These are phyloP conservation scores for Eucalyptus camaldulensis DNA, from an alignment of 345 rosid genomes.

Conservation along the genomic window DNA sequence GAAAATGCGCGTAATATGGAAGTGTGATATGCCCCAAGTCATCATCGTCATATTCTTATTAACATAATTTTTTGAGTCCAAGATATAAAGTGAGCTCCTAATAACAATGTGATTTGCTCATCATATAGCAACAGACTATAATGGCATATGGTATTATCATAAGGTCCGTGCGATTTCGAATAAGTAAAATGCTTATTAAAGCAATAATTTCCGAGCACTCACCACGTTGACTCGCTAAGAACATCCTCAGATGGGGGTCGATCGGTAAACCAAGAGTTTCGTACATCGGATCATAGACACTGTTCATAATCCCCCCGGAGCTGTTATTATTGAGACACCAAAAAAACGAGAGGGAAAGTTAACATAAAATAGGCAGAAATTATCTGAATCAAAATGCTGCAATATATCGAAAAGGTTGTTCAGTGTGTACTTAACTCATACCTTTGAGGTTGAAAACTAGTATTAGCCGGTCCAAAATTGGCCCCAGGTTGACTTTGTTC, in stretches of 20 bases:
- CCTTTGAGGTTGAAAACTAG: not conserved
- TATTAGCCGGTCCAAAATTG: not conserved
- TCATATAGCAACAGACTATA: not conserved
- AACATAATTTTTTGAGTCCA: not conserved
- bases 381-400: not conserved
- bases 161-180: not conserved
- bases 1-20: not conserved
- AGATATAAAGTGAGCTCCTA: not conserved
- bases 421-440: not conserved
- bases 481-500: not conserved
- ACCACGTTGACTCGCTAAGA: not conserved
- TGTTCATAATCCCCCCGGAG: not conserved
- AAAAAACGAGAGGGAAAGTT: not conserved
- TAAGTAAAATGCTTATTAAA: not conserved
- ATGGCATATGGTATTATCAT: not conserved
- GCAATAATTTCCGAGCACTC: not conserved
- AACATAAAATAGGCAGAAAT: not conserved
- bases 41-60: not conserved
- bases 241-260: constrained; percentile 29
- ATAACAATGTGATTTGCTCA: not conserved
- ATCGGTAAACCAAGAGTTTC: constrained; percentile 18
- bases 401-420: not conserved
- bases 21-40: not conserved
- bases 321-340: not conserved
- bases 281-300: constrained; percentile 18